Base-by-base conservation (phyloP, 164 flowering plant species). In the Protea cynaroides region DNA sequence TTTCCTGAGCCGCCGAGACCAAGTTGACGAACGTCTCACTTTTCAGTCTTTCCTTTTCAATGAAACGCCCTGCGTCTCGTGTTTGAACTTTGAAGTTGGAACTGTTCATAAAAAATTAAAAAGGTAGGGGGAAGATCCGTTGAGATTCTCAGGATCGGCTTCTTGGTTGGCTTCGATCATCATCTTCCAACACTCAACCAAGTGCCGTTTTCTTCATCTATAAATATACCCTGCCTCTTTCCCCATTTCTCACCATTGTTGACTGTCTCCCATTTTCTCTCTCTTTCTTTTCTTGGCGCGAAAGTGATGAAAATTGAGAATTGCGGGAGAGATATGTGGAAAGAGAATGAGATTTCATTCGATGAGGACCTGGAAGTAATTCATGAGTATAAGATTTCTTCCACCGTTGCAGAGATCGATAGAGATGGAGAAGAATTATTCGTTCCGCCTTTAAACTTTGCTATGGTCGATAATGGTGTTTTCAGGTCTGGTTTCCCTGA, bases 401-500 rank as follows among this genome's bases (percentile, higher is more conserved):
- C 50, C 25, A 13, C 17, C 65, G 77, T 18, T 2, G 83, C 67
- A 8, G 81, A 65, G 19, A 70, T 53, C 19, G 58, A 3, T 11
- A 34, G 58, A 21, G 79, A 65, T 3, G 79, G 64, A 1, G 89
- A 64, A 21, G 74, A 56, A 37, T 46, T 70, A 7, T 79, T 76
- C 19, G 80, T 75, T 0, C 96, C 96, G n/a, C 98, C 98, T 7
- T 76, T 90, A 56, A 92, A 92, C 74, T 92, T 92, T 67, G 71
- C 98, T 5, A 79, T 92, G 89, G 98, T 92, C 23, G 98, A 92
- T 37, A 72, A 83, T 67, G 96, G 98, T 54, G 68, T 92, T 40
- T 92, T 79, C 78, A 64, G 98, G 71, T 92, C 98, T 44, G 98
- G 98, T 21, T 92, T 90, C 59, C 98, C 96, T 3, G 92, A 90